Evolutionary conservation across 768 basidiomycete genomes (phyloP).

Genomic region (Auriscalpium orientale): DNA sequence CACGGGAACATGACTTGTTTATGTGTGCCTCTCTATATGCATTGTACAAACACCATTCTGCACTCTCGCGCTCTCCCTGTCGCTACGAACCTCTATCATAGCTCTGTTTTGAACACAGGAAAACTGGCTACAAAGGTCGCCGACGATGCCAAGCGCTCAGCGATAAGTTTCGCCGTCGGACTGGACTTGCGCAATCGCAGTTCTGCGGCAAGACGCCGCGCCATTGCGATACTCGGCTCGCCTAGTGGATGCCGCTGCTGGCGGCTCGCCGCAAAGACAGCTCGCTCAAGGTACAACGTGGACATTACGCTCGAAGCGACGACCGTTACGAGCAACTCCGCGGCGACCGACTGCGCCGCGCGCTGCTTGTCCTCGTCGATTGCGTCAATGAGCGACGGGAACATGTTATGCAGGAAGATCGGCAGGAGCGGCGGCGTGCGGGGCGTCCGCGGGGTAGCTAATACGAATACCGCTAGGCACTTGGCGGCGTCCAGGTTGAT

Average conservation of each 20-base stretch:
- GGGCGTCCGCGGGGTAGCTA: conserved; percentile 52
- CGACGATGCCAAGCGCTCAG: conserved; percentile 54
- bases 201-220: conserved; percentile 57
- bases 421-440: conserved; percentile 59
- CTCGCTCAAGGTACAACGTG: conserved; percentile 66
- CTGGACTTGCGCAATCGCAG: conserved; percentile 45
- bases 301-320: conserved; percentile 60
- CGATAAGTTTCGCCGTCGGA: conserved; percentile 42
- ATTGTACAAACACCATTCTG: no score
- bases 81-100: conserved; percentile 8
- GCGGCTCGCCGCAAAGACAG: conserved; percentile 44
- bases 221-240: conserved; percentile 55
- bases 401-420: conserved; percentile 60
- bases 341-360: conserved; percentile 45
- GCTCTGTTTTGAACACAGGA: conserved; percentile 48
- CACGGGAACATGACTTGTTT: no score
- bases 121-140: conserved; percentile 68
- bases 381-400: conserved; percentile 49
- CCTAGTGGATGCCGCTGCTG: conserved; percentile 48
- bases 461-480: conserved; percentile 59
- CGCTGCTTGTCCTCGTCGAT: conserved; percentile 43
- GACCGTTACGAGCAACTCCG: conserved; percentile 59
- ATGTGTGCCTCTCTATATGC: no score
- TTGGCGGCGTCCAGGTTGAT: conserved; percentile 51
- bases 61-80: no score